Percentiles rank a stretch among this genome's conserved stretches.
These are phyloP conservation scores for Trebouxia sp. DNA, from an alignment of 139 green algal genomes.

Conservation along the genomic window DNA sequence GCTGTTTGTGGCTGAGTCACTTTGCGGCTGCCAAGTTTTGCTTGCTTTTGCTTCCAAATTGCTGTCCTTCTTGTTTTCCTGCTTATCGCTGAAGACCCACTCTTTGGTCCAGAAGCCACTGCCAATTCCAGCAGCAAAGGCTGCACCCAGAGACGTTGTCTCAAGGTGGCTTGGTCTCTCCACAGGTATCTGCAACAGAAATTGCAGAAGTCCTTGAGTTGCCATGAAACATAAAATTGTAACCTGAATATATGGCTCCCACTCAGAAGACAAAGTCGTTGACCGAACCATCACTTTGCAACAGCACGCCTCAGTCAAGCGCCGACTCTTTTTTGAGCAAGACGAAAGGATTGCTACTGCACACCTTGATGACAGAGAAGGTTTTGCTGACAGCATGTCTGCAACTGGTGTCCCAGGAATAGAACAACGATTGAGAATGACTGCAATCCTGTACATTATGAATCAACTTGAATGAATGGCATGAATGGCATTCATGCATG, in stretches of 20 bases:
- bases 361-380: neutral
- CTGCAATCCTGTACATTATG: too few relatives aligned
- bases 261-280: too few relatives aligned
- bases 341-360: slow-evolving; percentile 29
- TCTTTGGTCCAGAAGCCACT: slow-evolving; percentile 80
- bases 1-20: slow-evolving; percentile 36
- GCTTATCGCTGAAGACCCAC: slow-evolving; percentile 32
- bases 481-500: too few relatives aligned
- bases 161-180: slow-evolving; percentile 83
- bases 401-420: too few relatives aligned
- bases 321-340: too few relatives aligned
- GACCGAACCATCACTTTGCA: too few relatives aligned
- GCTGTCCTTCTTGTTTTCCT: slow-evolving; percentile 18
- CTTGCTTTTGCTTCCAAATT: slow-evolving; percentile 11
- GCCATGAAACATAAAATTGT: too few relatives aligned
- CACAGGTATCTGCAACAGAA: slow-evolving; percentile 73
- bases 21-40: slow-evolving; percentile 27
- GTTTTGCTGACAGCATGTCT: neutral
- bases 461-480: too few relatives aligned
- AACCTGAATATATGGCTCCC: too few relatives aligned
- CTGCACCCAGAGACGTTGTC: slow-evolving; percentile 91
- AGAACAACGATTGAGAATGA: too few relatives aligned
- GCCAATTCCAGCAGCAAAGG: slow-evolving; percentile 84
- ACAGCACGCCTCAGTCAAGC: too few relatives aligned
- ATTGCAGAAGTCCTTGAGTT: too few relatives aligned